These are phyloP conservation scores for Ustilago sp. DNA, from an alignment of 1,284 basidiomycete genomes.

Conservation along the genomic window DNA sequence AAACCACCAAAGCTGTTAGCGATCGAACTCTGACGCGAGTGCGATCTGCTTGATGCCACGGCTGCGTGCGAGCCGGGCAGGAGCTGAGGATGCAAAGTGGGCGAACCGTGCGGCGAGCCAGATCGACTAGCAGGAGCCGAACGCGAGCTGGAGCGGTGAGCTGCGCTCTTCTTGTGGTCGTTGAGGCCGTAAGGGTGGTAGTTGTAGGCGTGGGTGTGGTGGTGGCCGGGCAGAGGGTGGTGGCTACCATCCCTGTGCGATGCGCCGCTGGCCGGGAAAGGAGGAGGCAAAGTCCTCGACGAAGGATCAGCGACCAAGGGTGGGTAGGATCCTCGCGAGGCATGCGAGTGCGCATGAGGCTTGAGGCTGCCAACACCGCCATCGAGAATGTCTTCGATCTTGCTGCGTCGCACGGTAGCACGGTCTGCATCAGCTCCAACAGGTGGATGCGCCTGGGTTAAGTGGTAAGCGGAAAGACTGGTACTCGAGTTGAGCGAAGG, in stretches of 20 bases:
- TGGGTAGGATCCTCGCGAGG: constrained; percentile 40
- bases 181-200: constrained; percentile 57
- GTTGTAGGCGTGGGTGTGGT: constrained; percentile 48
- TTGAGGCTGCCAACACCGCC: constrained; percentile 48
- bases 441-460: constrained; percentile 30
- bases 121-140: constrained; percentile 57
- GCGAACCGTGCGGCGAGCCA: constrained; percentile 55
- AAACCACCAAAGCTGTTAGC: constrained; percentile 39
- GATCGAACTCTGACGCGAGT: constrained; percentile 54
- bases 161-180: constrained; percentile 39
- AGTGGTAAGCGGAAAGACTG: constrained; percentile 59
- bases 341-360: constrained; percentile 18
- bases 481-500: constrained; percentile 45
- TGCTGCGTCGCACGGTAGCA: constrained; percentile 29
- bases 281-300: constrained; percentile 54
- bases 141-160: constrained; percentile 47
- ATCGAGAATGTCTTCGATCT: constrained; percentile 55
- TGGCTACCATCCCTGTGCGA: constrained; percentile 44
- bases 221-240: constrained; percentile 49
- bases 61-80: constrained; percentile 18
- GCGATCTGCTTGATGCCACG: constrained; percentile 33
- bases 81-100: constrained; percentile 33
- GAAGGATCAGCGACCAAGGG: constrained; percentile 49
- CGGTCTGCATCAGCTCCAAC: constrained; percentile 22
- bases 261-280: constrained; percentile 39